Base-by-base conservation (phyloP, 116 monocot species). In the Papilionanthe hybrid region DNA sequence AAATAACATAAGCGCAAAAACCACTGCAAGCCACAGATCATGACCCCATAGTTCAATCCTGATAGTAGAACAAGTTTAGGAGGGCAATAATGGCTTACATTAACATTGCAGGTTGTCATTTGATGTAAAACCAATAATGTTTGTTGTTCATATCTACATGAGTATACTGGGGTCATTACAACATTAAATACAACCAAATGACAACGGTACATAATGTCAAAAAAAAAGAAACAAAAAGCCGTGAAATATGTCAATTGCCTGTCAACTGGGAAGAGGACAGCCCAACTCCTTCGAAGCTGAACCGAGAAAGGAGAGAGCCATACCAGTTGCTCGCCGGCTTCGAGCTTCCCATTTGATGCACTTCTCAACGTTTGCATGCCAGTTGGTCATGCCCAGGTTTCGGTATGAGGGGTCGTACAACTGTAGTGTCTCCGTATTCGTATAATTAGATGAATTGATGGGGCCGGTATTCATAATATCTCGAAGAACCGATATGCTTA, bases 301-400 rank as follows among this genome's bases (percentile, higher is more conserved):
- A 72, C 82, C 60, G 27, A 99, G 93, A 77, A 99, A 99, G 42
- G 83, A 77, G 12, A 99, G 90, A 11, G 91, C 88, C 83, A 93
- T 37, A 9, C 98, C 93, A 12, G 93, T 99, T 9, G 93, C 93
- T 41, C 82, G 79, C 79, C 94, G 83, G 83, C 91, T 93, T 76
- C 66, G 88, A 68, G 93, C 87, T 83, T 99, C 98, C 98, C 98
- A 94, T 72, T 85, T 82, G 25, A 99, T 82, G 78, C 93, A 91
- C 67, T 87, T 94, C 75, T 90, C 87, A 4, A 99, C 80, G 78
- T 93, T 91, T 1, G 88, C 82, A 7, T 87, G 93, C 98, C 98
- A 99, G 76, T 98, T 93, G 27, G 84, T 69, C 72, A 86, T 80
- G 49, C 83, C 86, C 18, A 87, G 72, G 79, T 86, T 83, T 73